Evolutionary conservation across 2,329 filamentous ascomycete genomes (phyloP).

Genomic region (Arthroderma sp.): DNA sequence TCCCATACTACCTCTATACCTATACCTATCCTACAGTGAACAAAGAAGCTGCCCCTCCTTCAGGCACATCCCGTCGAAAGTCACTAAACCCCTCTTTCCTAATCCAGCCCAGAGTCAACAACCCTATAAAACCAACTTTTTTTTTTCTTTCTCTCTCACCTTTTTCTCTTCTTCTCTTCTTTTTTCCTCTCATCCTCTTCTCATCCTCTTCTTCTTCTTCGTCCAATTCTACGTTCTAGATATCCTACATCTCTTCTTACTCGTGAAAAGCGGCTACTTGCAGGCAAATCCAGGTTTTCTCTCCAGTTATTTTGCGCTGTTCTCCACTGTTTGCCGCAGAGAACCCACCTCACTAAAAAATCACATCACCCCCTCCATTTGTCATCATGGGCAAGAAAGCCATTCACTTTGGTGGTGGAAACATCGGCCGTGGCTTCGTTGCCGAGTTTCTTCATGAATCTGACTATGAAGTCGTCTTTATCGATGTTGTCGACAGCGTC

Average conservation of each 20-base stretch:
- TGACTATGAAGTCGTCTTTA: slow-evolving; percentile 89
- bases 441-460: slow-evolving; percentile 89
- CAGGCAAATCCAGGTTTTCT: too few relatives aligned
- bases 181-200: neutral
- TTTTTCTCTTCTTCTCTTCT: slow-evolving; percentile 4
- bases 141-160: neutral
- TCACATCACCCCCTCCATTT: slow-evolving; percentile 18
- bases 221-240: neutral
- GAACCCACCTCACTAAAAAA: slow-evolving; percentile 3
- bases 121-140: neutral
- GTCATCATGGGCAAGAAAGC: slow-evolving; percentile 39
- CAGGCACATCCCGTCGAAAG: neutral
- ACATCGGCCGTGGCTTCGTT: slow-evolving; percentile 77
- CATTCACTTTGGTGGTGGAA: slow-evolving; percentile 75
- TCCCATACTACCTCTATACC: too few relatives aligned
- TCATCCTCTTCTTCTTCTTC: neutral
- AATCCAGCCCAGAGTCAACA: neutral
- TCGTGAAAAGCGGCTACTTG: neutral
- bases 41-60: neutral
- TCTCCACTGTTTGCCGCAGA: slow-evolving; percentile 8
- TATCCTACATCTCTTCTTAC: neutral
- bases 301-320: neutral
- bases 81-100: neutral
- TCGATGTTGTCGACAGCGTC: slow-evolving; percentile 77
- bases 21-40: too few relatives aligned